Conservation (phyloP, 176 grass and related monocot species). For the Phoenix roebelenii region DNA sequence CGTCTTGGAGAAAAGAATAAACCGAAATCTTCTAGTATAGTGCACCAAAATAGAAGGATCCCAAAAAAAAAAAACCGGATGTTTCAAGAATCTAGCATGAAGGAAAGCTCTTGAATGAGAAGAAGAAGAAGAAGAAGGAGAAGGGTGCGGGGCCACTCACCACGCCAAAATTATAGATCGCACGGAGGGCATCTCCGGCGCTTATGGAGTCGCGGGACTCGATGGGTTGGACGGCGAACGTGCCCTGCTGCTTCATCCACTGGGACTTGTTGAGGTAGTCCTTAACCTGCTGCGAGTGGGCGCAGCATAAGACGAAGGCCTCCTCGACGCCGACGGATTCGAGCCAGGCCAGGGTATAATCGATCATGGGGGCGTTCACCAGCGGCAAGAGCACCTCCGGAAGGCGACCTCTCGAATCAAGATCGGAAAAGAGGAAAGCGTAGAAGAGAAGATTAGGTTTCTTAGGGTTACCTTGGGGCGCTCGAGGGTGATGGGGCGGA, state of each 20-base stretch:
- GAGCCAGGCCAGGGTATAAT: slow-evolving; percentile 85
- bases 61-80: too few species aligned
- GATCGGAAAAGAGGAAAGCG: background rate
- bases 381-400: slow-evolving; percentile 73
- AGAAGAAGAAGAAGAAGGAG: too few species aligned
- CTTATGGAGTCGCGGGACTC: slow-evolving; percentile 69
- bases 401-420: background rate
- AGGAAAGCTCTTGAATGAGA: too few species aligned
- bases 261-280: slow-evolving; percentile 52
- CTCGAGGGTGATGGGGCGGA: slow-evolving; percentile 87
- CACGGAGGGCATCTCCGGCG: slow-evolving; percentile 62
- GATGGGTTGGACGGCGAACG: slow-evolving; percentile 43
- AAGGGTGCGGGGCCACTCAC: slow-evolving; percentile 16
- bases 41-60: too few species aligned
- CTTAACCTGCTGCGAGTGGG: slow-evolving; percentile 80
- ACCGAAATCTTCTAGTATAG: too few species aligned
- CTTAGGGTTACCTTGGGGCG: slow-evolving; percentile 62
- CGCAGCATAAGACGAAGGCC: slow-evolving; percentile 75
- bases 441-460: background rate
- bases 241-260: slow-evolving; percentile 37
- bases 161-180: slow-evolving; percentile 44
- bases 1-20: too few species aligned
- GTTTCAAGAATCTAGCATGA: too few species aligned
- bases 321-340: slow-evolving; percentile 76
- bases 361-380: slow-evolving; percentile 85